A percentile compares a stretch with the other conserved stretches of the same genome.
These are phyloP conservation scores for Carpinus fangiana DNA, from an alignment of 306 rosid genomes.

Conservation along the genomic window DNA sequence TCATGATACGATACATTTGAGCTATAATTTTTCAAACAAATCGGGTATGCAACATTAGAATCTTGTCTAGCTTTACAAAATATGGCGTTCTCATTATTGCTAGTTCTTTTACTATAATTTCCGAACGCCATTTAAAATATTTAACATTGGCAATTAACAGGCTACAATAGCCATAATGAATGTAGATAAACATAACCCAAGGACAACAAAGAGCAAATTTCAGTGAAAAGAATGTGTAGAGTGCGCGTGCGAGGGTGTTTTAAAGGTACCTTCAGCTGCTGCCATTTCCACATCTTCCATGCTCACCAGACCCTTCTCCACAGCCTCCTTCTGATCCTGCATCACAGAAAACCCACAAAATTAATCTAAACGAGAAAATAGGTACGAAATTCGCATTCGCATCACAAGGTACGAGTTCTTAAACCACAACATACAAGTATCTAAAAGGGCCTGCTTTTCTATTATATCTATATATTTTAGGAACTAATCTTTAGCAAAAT, in stretches of 20 bases:
- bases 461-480: background rate
- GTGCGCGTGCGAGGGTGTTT: background rate
- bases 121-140: background rate
- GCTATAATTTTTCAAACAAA: background rate
- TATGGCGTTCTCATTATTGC: background rate
- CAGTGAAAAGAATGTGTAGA: background rate
- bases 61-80: background rate
- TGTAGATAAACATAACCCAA: background rate
- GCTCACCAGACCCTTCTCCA: slow-evolving; percentile 57
- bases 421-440: background rate
- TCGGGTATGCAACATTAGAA: background rate
- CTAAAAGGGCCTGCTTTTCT: background rate
- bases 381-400: background rate
- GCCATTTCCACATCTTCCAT: slow-evolving; percentile 92
- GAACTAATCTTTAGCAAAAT: background rate
- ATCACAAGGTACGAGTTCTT: background rate
- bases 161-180: background rate
- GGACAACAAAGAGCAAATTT: background rate
- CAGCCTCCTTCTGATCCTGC: slow-evolving; percentile 80
- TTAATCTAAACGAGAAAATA: background rate
- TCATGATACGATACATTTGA: background rate
- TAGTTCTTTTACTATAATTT: background rate
- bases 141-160: background rate
- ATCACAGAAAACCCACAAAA: background rate
- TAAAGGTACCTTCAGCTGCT: slow-evolving; percentile 58